Percentiles rank a stretch among this genome's conserved stretches.
Conservation (phyloP, 2,329 filamentous ascomycete species). For the Pseudovirgaria hyperparasitica region DNA sequence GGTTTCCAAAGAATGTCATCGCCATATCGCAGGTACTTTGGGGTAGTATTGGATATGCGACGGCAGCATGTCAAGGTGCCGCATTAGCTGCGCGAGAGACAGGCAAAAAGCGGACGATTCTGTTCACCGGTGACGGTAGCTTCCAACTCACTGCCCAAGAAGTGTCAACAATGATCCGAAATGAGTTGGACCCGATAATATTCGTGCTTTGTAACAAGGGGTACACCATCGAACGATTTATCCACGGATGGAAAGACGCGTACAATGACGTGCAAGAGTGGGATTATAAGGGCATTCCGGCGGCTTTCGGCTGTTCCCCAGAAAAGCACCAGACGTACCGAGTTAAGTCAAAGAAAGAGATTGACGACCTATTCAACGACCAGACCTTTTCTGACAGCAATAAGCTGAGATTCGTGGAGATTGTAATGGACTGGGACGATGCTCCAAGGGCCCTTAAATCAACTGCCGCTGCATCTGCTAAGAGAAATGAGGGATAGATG, state of each 20-base stretch:
- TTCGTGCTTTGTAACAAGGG: conserved; percentile 83
- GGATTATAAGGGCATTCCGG: conserved; percentile 57
- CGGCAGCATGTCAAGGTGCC: conserved; percentile 52
- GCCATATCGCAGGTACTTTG: conserved; percentile 69
- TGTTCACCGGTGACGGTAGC: conserved; percentile 82
- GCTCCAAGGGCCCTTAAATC: conserved; percentile 57
- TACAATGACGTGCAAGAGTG: conserved; percentile 76
- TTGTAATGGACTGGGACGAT: conserved; percentile 70
- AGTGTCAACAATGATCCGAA: conserved; percentile 69
- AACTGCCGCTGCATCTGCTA: conserved; percentile 59
- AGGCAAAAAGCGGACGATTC: conserved; percentile 51
- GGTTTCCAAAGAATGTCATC: conserved; percentile 64
- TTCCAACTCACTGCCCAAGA: conserved; percentile 80
- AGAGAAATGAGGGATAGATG: conserved; percentile 47
- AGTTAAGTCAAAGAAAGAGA: conserved; percentile 55
- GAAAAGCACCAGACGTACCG: conserved; percentile 49
- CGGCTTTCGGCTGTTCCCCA: conserved; percentile 51
- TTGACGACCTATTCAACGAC: conserved; percentile 53
- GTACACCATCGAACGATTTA: conserved; percentile 80
- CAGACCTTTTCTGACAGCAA: conserved; percentile 40
- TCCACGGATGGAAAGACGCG: conserved; percentile 64
- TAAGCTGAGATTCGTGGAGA: conserved; percentile 60
- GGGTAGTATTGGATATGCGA: conserved; percentile 54
- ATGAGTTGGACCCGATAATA: conserved; percentile 62
- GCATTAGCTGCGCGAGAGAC: conserved; percentile 61